phyloP scores from a whole-genome alignment of 805 yeast species.

The Candida xyloterini region DNA sequence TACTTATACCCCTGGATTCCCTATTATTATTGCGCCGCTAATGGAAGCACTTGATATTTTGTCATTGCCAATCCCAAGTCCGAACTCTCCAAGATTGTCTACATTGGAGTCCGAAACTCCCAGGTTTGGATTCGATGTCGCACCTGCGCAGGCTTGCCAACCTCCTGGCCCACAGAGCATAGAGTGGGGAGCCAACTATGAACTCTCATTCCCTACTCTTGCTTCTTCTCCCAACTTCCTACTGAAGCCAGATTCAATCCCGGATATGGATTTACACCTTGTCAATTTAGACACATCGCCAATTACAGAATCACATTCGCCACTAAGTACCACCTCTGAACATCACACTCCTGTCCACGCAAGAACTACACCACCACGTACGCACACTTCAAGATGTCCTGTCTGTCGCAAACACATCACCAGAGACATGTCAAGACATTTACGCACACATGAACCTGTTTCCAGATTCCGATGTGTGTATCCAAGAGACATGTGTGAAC shows the following conservation, averaged over 20 bases:
- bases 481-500: conserved; percentile 53
- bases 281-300: background rate
- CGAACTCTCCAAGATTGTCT: background rate
- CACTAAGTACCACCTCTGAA: conserved; percentile 3
- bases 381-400: conserved; percentile 36
- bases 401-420: conserved; percentile 53
- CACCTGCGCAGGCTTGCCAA: conserved; percentile 25
- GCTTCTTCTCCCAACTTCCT: background rate
- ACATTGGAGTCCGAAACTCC: conserved; percentile 2
- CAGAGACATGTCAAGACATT: conserved; percentile 61
- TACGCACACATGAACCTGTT: conserved; percentile 57
- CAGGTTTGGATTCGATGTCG: conserved; percentile 17
- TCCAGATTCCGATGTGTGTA: conserved; percentile 57
- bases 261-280: background rate
- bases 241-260: background rate
- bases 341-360: background rate
- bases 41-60: conserved; percentile 5
- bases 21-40: background rate
- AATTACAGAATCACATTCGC: background rate
- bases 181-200: conserved; percentile 4
- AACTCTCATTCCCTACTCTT: background rate
- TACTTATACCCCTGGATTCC: conserved; percentile 4
- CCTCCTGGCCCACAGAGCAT: conserved; percentile 13
- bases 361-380: background rate
- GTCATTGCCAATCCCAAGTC: background rate